Conservation (phyloP, 2,329 filamentous ascomycete species). For the Claviceps sp. region DNA sequence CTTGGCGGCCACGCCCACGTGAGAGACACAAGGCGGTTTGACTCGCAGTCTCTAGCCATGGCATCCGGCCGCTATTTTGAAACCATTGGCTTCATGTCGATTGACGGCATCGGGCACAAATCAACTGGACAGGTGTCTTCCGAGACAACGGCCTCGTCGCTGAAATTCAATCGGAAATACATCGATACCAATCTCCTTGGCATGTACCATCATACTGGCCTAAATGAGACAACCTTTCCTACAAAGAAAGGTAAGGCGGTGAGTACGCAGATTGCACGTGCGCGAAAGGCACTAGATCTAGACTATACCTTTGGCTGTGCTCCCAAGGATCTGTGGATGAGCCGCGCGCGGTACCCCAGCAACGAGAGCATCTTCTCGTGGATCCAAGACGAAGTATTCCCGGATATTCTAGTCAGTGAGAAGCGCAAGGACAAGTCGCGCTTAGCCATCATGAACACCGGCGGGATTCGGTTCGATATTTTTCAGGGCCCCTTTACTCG, state of each 20-base stretch:
- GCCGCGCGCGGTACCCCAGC: conserved; percentile 58
- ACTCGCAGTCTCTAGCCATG: conserved; percentile 63
- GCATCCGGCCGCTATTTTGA: conserved; percentile 90
- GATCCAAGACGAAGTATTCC: conserved; percentile 64
- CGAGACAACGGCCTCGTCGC: conserved; percentile 21
- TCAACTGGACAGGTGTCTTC: conserved; percentile 15
- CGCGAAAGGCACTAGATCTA: conserved; percentile 56
- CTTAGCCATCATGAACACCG: conserved; percentile 74
- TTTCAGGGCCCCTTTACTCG: conserved; percentile 84
- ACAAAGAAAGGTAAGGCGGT: conserved; percentile 64
- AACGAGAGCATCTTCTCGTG: conserved; percentile 68
- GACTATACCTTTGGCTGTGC: conserved; percentile 73
- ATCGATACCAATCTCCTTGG: conserved; percentile 90
- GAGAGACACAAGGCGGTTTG: conserved; percentile 69
- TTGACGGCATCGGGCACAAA: conserved; percentile 45
- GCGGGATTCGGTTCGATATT: conserved; percentile 87
- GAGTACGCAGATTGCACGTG: conserved; percentile 53
- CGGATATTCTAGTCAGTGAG: conserved; percentile 46
- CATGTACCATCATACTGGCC: conserved; percentile 65
- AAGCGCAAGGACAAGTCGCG: conserved; percentile 46
- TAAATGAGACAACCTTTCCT: conserved; percentile 58
- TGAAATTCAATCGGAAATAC: conserved; percentile 64
- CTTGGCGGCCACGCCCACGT: conserved; percentile 88
- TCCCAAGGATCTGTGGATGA: conserved; percentile 70
- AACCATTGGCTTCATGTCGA: conserved; percentile 86